These are phyloP conservation scores for Penicillium sp. DNA, from an alignment of 2,329 filamentous ascomycete species.

Conservation along the genomic window DNA sequence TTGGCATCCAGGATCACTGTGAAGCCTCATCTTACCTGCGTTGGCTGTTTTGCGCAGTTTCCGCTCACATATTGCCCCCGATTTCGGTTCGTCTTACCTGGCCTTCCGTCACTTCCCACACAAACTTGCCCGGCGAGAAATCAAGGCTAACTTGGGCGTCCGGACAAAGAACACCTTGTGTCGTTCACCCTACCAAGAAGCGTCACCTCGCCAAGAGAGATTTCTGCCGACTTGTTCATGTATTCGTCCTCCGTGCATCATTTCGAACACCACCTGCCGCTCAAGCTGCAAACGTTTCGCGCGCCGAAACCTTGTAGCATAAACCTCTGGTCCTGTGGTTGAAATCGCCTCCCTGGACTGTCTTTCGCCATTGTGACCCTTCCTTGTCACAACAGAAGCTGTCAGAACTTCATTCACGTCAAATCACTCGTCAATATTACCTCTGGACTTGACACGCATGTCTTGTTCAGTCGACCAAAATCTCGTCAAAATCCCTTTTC, in stretches of 20 bases:
- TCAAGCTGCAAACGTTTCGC: slow-evolving; percentile 96
- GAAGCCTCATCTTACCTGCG: slow-evolving; percentile 15
- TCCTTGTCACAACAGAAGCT: slow-evolving; percentile 24
- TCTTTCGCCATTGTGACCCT: slow-evolving; percentile 23
- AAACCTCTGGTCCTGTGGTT: slow-evolving; percentile 88
- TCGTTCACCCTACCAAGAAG: slow-evolving; percentile 33
- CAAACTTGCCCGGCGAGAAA: slow-evolving; percentile 8
- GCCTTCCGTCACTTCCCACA: slow-evolving; percentile 18
- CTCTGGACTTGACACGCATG: slow-evolving; percentile 47
- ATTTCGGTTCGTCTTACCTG: slow-evolving; percentile 12
- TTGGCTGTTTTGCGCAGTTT: slow-evolving; percentile 17
- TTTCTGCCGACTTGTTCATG: slow-evolving; percentile 68
- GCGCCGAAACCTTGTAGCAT: slow-evolving; percentile 87
- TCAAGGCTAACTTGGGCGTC: slow-evolving; percentile 18
- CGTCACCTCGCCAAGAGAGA: slow-evolving; percentile 29
- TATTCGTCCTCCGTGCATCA: slow-evolving; percentile 96
- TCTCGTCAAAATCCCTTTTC: slow-evolving; percentile 41
- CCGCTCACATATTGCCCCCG: slow-evolving; percentile 2
- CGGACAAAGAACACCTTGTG: slow-evolving; percentile 26
- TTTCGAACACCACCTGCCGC: slow-evolving; percentile 88
- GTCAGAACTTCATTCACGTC: slow-evolving; percentile 22
- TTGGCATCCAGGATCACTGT: slow-evolving; percentile 11
- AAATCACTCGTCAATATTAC: slow-evolving; percentile 11
- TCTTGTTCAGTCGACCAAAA: slow-evolving; percentile 48
- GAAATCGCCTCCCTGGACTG: slow-evolving; percentile 43